Percentiles rank a stretch among this genome's conserved stretches.
Evolutionary conservation across 352 stramenopile genomes (phyloP).

Genomic region (Pythium periplocum): DNA sequence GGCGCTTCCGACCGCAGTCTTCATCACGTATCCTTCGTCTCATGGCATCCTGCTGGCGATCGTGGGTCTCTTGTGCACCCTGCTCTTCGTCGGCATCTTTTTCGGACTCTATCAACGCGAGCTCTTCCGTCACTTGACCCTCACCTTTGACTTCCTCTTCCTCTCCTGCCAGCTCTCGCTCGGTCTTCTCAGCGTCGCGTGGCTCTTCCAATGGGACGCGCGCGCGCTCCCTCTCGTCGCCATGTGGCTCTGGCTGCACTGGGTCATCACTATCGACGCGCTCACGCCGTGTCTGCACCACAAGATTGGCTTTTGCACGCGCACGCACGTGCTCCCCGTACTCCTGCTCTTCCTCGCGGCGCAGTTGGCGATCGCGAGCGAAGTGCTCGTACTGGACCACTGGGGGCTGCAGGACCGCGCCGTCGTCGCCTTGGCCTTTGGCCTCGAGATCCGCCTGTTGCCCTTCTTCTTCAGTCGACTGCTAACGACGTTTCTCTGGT

Average conservation of each 20-base stretch:
- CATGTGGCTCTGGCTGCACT: constrained; percentile 24
- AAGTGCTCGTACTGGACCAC: neutral
- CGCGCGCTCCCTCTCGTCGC: constrained; percentile 6
- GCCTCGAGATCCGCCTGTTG: neutral
- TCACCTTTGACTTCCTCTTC: constrained; percentile 16
- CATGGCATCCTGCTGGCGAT: neutral
- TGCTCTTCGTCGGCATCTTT: constrained; percentile 5
- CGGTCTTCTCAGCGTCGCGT: constrained; percentile 1
- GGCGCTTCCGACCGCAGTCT: neutral
- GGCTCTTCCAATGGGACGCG: constrained; percentile 14
- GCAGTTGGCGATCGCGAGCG: neutral
- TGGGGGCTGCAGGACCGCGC: neutral
- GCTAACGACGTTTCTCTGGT: neutral
- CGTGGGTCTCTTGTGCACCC: constrained; percentile 4
- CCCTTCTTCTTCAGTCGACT: constrained; percentile 1
- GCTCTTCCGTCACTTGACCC: neutral
- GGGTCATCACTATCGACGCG: constrained; percentile 13
- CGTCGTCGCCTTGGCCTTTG: neutral
- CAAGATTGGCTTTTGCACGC: constrained; percentile 13
- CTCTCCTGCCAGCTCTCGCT: constrained; percentile 11
- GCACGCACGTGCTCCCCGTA: constrained; percentile 2
- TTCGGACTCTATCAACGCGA: constrained; percentile 6
- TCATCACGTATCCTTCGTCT: constrained; percentile 4
- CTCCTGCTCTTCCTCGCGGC: constrained; percentile 3
- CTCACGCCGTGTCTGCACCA: constrained; percentile 8